A percentile compares a stretch with the other conserved stretches of the same genome.
Conservation (phyloP, 768 basidiomycete genomes). For the Mycena vulgaris region DNA sequence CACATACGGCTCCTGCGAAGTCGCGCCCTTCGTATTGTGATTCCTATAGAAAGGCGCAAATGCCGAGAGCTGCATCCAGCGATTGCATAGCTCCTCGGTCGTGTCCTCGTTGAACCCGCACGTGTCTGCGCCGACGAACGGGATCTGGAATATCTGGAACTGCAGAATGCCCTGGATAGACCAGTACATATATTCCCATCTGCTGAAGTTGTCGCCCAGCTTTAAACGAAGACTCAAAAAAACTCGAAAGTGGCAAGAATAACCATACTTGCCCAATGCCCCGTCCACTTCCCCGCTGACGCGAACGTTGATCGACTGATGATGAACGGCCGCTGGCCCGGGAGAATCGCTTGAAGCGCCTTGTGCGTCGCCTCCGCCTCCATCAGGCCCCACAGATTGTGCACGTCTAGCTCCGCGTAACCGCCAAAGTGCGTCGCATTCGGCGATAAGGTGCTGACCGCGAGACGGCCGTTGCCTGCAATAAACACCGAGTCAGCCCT, state of each 20-base stretch:
- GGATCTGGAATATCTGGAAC: constrained; percentile 89
- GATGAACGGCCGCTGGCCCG: constrained; percentile 78
- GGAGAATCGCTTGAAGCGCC: constrained; percentile 56
- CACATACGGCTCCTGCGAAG: constrained; percentile 83
- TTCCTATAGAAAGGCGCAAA: constrained; percentile 89
- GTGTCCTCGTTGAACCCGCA: constrained; percentile 80
- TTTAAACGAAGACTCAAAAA: constrained; percentile 15
- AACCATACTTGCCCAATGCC: constrained; percentile 65
- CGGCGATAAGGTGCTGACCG: constrained; percentile 70
- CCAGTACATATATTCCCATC: constrained; percentile 80
- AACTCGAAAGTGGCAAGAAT: constrained; percentile 21
- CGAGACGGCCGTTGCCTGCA: constrained; percentile 67
- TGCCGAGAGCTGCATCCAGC: constrained; percentile 89
- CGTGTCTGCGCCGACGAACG: constrained; percentile 91
- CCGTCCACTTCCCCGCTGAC: constrained; percentile 78
- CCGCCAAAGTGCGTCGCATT: constrained; percentile 81
- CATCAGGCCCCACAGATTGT: constrained; percentile 73
- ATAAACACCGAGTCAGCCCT: constrained; percentile 14
- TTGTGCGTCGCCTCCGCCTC: too few species aligned
- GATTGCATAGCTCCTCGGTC: constrained; percentile 84
- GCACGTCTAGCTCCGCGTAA: constrained; percentile 75
- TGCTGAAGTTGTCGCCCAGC: constrained; percentile 83
- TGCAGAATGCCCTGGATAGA: constrained; percentile 86
- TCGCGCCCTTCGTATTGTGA: constrained; percentile 77
- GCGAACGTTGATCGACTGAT: constrained; percentile 81